Evolutionary conservation across 208 protist genomes (phyloP).

Genomic region (Phytomonas serpens): DNA sequence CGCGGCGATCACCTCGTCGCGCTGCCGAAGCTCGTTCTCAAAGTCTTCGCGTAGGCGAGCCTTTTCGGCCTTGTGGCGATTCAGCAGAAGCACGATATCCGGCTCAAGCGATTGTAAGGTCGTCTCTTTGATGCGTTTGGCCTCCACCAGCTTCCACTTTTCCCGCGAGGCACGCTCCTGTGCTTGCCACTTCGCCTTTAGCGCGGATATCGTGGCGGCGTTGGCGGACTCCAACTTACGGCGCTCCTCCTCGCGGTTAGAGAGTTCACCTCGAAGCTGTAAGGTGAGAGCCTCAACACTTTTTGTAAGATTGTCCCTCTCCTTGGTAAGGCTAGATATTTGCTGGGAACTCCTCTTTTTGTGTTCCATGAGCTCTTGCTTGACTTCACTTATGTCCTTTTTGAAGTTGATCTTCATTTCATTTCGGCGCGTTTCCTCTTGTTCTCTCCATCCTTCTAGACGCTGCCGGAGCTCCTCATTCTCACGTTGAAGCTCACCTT

Average conservation of each 20-base stretch:
- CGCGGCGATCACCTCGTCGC: slow-evolving; percentile 67
- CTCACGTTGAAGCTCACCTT: slow-evolving; percentile 58
- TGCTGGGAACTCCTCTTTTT: not conserved
- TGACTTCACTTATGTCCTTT: not conserved
- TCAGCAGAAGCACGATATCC: slow-evolving; percentile 88
- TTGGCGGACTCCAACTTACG: slow-evolving; percentile 55
- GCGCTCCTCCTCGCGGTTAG: slow-evolving; percentile 37
- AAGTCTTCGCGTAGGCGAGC: slow-evolving; percentile 81
- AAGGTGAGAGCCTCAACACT: slow-evolving; percentile 51
- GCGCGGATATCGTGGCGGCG: slow-evolving; percentile 41
- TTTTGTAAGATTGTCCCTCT: slow-evolving; percentile 39
- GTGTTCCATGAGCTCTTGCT: not conserved
- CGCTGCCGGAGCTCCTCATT: slow-evolving; percentile 51
- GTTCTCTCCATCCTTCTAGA: slow-evolving; percentile 26
- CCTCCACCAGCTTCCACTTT: slow-evolving; percentile 80
- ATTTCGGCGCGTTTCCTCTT: slow-evolving; percentile 26
- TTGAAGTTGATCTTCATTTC: slow-evolving; percentile 19
- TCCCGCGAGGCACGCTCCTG: slow-evolving; percentile 74
- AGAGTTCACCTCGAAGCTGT: slow-evolving; percentile 42
- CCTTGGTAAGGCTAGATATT: slow-evolving; percentile 13
- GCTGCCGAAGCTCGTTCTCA: slow-evolving; percentile 74
- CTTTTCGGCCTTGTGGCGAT: slow-evolving; percentile 88
- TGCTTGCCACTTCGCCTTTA: slow-evolving; percentile 65
- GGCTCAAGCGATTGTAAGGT: slow-evolving; percentile 88
- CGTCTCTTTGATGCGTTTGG: slow-evolving; percentile 85